Evolutionary conservation across 805 yeast species (phyloP).

Genomic region (Metschnikowia baotianmanensis): DNA sequence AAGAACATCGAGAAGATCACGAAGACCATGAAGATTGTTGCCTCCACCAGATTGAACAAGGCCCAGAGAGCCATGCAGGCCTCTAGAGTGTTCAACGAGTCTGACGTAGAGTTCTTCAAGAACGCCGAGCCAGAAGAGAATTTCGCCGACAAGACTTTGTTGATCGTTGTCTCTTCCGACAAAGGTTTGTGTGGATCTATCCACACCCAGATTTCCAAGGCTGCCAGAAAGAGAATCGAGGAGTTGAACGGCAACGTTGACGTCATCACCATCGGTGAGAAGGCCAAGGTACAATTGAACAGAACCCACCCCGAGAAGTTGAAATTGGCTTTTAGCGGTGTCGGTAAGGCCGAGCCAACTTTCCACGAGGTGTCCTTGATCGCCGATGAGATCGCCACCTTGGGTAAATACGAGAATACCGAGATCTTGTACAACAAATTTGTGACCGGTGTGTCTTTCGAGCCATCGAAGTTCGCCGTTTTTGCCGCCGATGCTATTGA

Average conservation of each 20-base stretch:
- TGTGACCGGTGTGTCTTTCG: constrained; percentile 84
- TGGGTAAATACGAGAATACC: constrained; percentile 70
- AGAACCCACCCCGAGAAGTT: constrained; percentile 75
- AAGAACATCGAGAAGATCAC: constrained; percentile 99
- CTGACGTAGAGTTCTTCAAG: constrained; percentile 75
- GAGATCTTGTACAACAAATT: constrained; percentile 87
- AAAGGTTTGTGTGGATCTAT: constrained; percentile 99
- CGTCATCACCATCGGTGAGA: constrained; percentile 90
- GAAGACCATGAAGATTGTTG: constrained; percentile 99
- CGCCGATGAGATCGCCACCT: constrained; percentile 74
- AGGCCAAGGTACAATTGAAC: constrained; percentile 80
- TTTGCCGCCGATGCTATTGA: constrained; percentile 71
- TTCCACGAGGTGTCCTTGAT: constrained; percentile 86
- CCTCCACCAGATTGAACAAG: constrained; percentile 92
- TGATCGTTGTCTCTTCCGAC: constrained; percentile 82
- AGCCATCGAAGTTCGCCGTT: constrained; percentile 69
- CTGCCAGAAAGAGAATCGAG: constrained; percentile 66
- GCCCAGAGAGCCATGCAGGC: constrained; percentile 94
- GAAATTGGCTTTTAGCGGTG: constrained; percentile 78
- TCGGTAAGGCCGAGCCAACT: constrained; percentile 96
- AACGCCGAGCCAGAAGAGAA: constrained; percentile 74
- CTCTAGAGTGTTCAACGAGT: constrained; percentile 78
- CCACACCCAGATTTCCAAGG: constrained; percentile 91
- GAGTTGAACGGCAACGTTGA: constrained; percentile 66
- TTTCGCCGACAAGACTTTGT: constrained; percentile 62